Percentiles rank a stretch among this genome's conserved stretches.
Conservation (phyloP, 495 filamentous ascomycete species). For the Aspergillus funiculosus region DNA sequence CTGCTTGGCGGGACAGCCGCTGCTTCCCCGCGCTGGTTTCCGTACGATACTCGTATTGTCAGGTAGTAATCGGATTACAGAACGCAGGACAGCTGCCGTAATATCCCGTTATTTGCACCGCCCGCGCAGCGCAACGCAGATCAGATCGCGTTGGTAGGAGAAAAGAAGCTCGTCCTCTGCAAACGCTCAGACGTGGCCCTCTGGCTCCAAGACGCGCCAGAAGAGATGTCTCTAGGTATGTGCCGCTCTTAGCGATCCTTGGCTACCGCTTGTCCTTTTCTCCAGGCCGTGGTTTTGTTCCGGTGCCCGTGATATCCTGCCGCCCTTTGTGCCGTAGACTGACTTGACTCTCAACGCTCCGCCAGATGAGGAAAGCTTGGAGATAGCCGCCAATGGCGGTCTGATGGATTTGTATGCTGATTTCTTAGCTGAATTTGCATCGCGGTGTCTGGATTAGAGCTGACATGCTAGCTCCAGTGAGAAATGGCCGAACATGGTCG, state of each 20-base stretch:
- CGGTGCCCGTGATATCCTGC: neutral
- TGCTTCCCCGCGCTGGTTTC: slow-evolving; percentile 2
- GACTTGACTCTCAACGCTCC: neutral
- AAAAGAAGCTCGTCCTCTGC: slow-evolving; percentile 2
- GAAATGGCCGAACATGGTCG: slow-evolving; percentile 50
- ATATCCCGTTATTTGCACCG: no score
- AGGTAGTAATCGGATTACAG: no score
- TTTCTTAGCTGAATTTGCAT: neutral
- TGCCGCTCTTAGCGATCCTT: neutral
- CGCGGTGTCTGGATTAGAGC: slow-evolving; percentile 9
- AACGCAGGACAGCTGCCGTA: no score
- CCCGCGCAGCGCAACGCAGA: neutral
- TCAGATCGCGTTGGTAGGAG: slow-evolving; percentile 4
- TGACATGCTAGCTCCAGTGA: slow-evolving; percentile 37
- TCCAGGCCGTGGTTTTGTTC: neutral
- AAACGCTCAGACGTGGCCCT: neutral
- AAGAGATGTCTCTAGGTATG: slow-evolving; percentile 39
- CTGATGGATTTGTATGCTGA: slow-evolving; percentile 61
- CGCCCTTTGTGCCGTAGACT: neutral
- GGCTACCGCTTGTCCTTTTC: neutral
- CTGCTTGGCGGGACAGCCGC: slow-evolving; percentile 10
- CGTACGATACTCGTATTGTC: no score
- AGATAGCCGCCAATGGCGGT: slow-evolving; percentile 57
- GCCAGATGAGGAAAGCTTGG: slow-evolving; percentile 58
- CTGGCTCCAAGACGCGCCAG: slow-evolving; percentile 1